Evolutionary conservation across 2,329 filamentous ascomycete species (phyloP), one percentile per base, ranked within the genome.

Genomic region (Fonsecaea multimorphosa): DNA sequence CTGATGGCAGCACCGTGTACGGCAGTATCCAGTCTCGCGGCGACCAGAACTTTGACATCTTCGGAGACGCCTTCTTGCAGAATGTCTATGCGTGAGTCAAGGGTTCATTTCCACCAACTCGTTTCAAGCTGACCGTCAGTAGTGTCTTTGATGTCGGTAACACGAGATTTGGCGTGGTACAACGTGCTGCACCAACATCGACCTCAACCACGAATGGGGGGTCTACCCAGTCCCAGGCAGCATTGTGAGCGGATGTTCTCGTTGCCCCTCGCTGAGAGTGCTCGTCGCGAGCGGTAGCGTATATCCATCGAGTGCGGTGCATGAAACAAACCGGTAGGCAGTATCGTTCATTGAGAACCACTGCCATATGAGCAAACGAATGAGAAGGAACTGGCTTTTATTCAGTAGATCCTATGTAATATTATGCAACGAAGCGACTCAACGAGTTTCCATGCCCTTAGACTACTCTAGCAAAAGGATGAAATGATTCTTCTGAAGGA

Each of bases 21-120:
- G 89, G 88, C 5, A 87, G 86, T 1, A 85, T 91, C 36, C 88
- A 91, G 78, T 87, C 84, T 57, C 82, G 86, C 46, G 88, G 87
- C 3, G 40, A 38, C 29, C 78, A 85, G 74, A 73, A 78, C 2
- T 87, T 89, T 70, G 87, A 89, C 73, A 89, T 91, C 52, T 78
- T 88, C 16, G 88, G 88, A 4, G 86, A 86, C 69, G 83, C 83
- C 1, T 88, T 88, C 73, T 75, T 91, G 75, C 89, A 89, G 80
- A 85, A 82, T 24, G 79, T 89, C 62, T 91, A 90, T 73, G 86
- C 85, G 83, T 86, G 74, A 78, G 83, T 79, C 1, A 38, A 44
- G 29, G 29, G 19, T 44, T 24, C 12, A 2, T 12, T 14, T 24
- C 5, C 8, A 24, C 9, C 11, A 14, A 4, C 9, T 4, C 11